Evolutionary conservation across 2,329 filamentous ascomycete genomes (phyloP), one percentile per base, ranked within the genome.

Genomic region (Pseudogymnoascus sp.): DNA sequence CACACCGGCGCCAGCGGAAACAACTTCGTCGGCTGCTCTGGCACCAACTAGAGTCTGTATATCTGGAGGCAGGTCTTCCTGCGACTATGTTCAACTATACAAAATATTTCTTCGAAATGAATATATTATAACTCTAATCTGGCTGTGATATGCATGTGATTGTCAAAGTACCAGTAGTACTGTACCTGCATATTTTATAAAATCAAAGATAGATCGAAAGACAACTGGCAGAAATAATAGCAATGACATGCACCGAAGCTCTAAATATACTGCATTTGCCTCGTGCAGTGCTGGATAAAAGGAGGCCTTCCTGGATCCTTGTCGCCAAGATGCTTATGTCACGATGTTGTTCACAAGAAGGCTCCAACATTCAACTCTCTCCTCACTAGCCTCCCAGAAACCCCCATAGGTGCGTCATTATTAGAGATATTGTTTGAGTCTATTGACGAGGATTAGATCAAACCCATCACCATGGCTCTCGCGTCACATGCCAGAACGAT

Each of bases 1-100:
- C 87, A 90, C 69, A 87, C 84, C 20, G 87, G 87, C 28, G 86
- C 87, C 16, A 83, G 79, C 58, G 85, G 85, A 6, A 85, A 89
- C 71, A 77, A 81, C 73, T 90, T 90, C 73, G 84, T 89, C 61
- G 80, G 77, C n/a, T 89, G 86, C 73, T 54, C 47, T 4, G 47
- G 63, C 68, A 37, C 35, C 11, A 37, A 59, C 57, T 41, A 38
- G 20, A 25, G 22, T 12, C n/a, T 38, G n/a, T 12, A 41, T 22
- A 41, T 37, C 9, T 25, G 18, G 57, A 54, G 33, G 47, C 47
- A 33, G 47, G 47, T 54, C 47, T 33, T 54, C 47, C 9, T 33
- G 11, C 28, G 16, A n/a, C 47, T 8, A 28, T 35, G 28, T 54
- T 54, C 47, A 54, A 54, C 14, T 54, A 54, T 35, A 54, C 20